Conservation (phyloP, 2,329 filamentous ascomycete species). For the Alternaria novae-zelandiae region DNA sequence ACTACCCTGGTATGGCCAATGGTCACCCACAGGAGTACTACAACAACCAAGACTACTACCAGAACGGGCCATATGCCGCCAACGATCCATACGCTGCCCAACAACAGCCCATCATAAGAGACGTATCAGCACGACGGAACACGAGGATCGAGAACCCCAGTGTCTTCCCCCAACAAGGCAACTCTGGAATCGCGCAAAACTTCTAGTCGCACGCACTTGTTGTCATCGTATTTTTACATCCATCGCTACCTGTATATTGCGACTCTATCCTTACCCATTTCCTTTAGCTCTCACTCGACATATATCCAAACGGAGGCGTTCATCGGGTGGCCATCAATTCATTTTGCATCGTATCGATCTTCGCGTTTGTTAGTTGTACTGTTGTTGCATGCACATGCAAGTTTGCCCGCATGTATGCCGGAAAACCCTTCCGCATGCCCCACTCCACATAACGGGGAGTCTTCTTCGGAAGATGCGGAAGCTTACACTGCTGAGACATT, state of each 20-base stretch:
- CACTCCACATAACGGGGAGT: slow-evolving; percentile 6
- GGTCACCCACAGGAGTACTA: slow-evolving; percentile 60
- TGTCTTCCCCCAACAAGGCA: slow-evolving; percentile 87
- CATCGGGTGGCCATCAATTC: not conserved
- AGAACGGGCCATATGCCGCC: slow-evolving; percentile 61
- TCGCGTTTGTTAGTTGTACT: slow-evolving; percentile 1
- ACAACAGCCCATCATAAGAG: slow-evolving; percentile 82
- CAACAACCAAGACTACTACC: slow-evolving; percentile 63
- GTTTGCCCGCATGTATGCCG: slow-evolving; percentile 4
- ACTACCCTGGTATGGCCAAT: slow-evolving; percentile 56
- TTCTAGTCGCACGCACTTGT: slow-evolving; percentile 64
- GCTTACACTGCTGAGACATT: not conserved
- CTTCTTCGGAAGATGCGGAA: not conserved
- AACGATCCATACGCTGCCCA: slow-evolving; percentile 60
- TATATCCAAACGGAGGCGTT: slow-evolving; percentile 23
- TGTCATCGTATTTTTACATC: not conserved
- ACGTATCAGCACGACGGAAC: slow-evolving; percentile 90
- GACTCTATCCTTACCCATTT: slow-evolving; percentile 9
- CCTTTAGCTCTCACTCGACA: slow-evolving; percentile 4
- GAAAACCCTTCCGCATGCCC: slow-evolving; percentile 11
- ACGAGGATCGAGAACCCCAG: slow-evolving; percentile 92
- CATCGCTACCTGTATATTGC: slow-evolving; percentile 26
- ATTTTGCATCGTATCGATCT: slow-evolving; percentile 11
- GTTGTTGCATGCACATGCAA: slow-evolving; percentile 15
- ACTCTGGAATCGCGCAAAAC: slow-evolving; percentile 94